Conservation (phyloP, 2,329 filamentous ascomycete species). For the Claviceps paspali region DNA sequence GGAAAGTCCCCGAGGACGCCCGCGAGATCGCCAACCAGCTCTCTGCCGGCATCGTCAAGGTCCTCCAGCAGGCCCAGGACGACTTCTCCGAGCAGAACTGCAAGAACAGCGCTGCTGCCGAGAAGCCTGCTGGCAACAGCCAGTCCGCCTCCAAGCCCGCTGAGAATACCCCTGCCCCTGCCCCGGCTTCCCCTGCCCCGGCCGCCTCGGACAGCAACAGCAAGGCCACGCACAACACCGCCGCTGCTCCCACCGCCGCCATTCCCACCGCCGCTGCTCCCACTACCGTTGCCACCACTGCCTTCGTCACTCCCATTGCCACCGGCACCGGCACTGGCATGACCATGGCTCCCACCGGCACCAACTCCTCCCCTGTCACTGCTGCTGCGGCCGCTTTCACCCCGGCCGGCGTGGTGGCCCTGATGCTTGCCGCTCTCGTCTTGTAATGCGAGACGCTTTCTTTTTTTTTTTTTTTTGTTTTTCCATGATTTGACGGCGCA, state of each 20-base stretch:
- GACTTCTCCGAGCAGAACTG: conserved; percentile 15
- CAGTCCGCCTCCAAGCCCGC: not conserved
- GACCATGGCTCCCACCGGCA: not conserved
- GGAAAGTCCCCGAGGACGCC: conserved; percentile 14
- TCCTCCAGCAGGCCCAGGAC: conserved; percentile 9
- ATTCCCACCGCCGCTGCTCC: too few relatives aligned
- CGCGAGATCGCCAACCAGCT: conserved; percentile 14
- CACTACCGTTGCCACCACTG: too few relatives aligned
- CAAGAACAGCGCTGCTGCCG: conserved; percentile 8
- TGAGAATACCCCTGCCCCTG: not conserved
- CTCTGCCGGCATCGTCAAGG: conserved; percentile 9
- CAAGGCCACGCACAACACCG: not conserved
- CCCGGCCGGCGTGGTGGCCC: conserved; percentile 1
- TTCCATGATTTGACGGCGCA: too few relatives aligned
- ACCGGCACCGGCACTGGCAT: conserved; percentile 1
- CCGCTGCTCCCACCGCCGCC: too few relatives aligned
- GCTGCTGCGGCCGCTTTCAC: conserved; percentile 1
- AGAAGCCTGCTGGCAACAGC: not conserved
- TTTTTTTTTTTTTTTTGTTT: too few relatives aligned
- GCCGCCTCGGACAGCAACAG: too few relatives aligned
- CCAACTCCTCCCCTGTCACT: not conserved
- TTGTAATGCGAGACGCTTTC: not conserved
- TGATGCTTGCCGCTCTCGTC: not conserved
- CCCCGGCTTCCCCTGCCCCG: too few relatives aligned
- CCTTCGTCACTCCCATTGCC: not conserved